phyloP scores from a whole-genome alignment of 345 rosid species.

The Turnera subulata region DNA sequence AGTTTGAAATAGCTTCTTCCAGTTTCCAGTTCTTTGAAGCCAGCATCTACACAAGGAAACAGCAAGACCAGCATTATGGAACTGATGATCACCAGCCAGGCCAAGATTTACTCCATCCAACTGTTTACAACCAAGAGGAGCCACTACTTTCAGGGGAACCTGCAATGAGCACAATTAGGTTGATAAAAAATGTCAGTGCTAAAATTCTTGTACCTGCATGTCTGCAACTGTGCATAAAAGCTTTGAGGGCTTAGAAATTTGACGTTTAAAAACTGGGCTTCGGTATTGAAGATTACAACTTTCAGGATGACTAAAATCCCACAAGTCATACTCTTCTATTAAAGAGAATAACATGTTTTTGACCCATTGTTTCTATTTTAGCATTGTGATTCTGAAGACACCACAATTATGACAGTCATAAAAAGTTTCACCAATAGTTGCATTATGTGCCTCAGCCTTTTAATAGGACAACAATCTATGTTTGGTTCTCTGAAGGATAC shows the following conservation, averaged over 20 bases:
- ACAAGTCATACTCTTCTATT: no score
- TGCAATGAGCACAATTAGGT: slow-evolving; percentile 29
- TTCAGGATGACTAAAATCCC: no score
- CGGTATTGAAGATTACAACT: no score
- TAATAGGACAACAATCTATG: no score
- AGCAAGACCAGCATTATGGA: slow-evolving; percentile 84
- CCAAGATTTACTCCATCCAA: slow-evolving; percentile 55
- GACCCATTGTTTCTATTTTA: no score
- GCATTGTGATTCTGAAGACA: no score
- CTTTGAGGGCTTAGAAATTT: not conserved
- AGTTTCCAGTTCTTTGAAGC: slow-evolving; percentile 75
- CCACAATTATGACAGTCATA: no score
- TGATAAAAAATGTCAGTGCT: slow-evolving; percentile 2
- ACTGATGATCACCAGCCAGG: slow-evolving; percentile 83
- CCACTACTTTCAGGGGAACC: slow-evolving; percentile 65
- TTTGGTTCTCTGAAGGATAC: no score
- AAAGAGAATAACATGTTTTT: no score
- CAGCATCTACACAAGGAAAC: slow-evolving; percentile 75
- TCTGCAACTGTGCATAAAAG: not conserved
- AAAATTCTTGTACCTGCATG: no score
- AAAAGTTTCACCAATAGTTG: no score
- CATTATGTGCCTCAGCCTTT: no score
- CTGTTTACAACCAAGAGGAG: slow-evolving; percentile 46
- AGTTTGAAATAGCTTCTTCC: slow-evolving; percentile 47
- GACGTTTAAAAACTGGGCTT: not conserved